These are phyloP conservation scores for Mucor piriformis DNA, from an alignment of 371 early-diverging fungal species.

Conservation along the genomic window DNA sequence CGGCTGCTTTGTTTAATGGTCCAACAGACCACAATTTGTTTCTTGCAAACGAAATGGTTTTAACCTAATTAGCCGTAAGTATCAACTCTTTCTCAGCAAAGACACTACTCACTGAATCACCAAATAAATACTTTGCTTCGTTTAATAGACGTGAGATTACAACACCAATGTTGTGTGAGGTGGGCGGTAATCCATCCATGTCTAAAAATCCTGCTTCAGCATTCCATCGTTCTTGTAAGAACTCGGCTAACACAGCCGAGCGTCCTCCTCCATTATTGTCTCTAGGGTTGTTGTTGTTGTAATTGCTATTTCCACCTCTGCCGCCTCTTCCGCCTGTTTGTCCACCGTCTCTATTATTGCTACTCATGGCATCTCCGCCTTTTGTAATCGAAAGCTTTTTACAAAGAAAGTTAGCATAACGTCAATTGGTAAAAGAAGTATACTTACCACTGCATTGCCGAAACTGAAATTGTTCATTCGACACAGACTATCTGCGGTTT, in stretches of 20 bases:
- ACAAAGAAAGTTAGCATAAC: neutral
- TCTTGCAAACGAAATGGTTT: conserved; percentile 58
- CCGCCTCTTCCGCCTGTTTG: neutral
- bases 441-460: conserved; percentile 17
- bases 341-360: conserved; percentile 2
- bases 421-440: neutral
- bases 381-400: neutral
- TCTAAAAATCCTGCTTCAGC: conserved; percentile 49
- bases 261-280: neutral
- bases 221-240: conserved; percentile 55
- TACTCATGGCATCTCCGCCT: neutral
- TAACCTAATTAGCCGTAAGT: conserved; percentile 40
- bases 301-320: neutral
- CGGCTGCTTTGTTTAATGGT: conserved; percentile 44
- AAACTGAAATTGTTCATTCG: conserved; percentile 37
- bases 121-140: conserved; percentile 54
- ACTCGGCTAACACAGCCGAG: conserved; percentile 29
- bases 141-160: conserved; percentile 51
- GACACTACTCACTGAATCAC: conserved; percentile 42
- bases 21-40: conserved; percentile 50
- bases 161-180: conserved; percentile 33
- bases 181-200: conserved; percentile 51
- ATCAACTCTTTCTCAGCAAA: too few relatives aligned
- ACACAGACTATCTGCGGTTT: conserved; percentile 25
- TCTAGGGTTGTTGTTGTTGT: neutral